Evolutionary conservation across 805 yeast genomes (phyloP).

Genomic region (Lachancea meyersii): DNA sequence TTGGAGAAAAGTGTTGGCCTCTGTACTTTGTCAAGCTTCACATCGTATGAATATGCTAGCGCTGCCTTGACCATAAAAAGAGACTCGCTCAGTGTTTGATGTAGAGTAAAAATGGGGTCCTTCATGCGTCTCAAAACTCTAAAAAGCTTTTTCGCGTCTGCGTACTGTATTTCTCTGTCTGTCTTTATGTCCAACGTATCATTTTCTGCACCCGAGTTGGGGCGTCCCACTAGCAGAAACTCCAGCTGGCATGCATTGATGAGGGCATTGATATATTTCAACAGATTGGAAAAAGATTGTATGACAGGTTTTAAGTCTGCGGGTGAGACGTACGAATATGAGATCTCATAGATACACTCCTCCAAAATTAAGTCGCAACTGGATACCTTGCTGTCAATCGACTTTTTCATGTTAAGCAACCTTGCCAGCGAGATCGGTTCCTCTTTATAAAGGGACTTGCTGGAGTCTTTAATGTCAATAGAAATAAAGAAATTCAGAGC

Average conservation of each 20-base stretch:
- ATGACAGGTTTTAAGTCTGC: conserved; percentile 34
- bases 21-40: conserved; percentile 22
- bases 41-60: conserved; percentile 39
- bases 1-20: conserved; percentile 16
- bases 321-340: conserved; percentile 44
- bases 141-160: conserved; percentile 30
- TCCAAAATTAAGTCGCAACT: conserved; percentile 37
- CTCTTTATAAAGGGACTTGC: conserved; percentile 14
- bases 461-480: conserved; percentile 13
- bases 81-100: conserved; percentile 31
- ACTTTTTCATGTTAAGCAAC: conserved; percentile 32
- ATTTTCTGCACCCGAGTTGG: conserved; percentile 9
- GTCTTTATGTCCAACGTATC: conserved; percentile 17
- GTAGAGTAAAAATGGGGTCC: conserved; percentile 33
- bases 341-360: conserved; percentile 45
- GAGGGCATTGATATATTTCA: conserved; percentile 36
- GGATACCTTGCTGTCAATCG: conserved; percentile 31
- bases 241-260: conserved; percentile 45
- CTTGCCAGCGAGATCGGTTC: conserved; percentile 29
- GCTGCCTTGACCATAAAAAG: conserved; percentile 31
- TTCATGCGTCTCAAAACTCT: conserved; percentile 30
- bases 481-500: conserved; percentile 37
- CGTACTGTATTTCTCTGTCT: conserved; percentile 35
- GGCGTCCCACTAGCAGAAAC: conserved; percentile 33
- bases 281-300: conserved; percentile 29